Evolutionary conservation across 164 flowering plant genomes (phyloP), one percentile per base, ranked within the genome.

Genomic region (Piper longum): DNA sequence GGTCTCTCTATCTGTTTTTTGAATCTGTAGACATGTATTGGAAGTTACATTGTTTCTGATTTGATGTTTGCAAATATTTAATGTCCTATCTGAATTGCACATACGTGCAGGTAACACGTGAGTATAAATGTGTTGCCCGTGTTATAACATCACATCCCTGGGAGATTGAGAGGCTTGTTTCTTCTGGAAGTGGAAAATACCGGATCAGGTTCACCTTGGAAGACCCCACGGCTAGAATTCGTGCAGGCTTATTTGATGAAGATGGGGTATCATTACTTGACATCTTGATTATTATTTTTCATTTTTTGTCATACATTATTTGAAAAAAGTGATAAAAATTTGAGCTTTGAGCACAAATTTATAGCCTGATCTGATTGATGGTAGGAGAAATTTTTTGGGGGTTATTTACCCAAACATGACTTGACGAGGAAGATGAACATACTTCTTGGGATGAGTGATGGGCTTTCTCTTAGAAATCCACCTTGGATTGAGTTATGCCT

Each of bases 121-220:
- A 80, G 77, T 85, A 81, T 73, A 82, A 69, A 70, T 84, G 84
- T 64, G 76, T 82, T 2, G 88, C 81, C 63, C 81, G 88, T 36
- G 83, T 80, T 16, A 80, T 83, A 44, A 80, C 84, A n/a, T 40
- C 67, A 17, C 59, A 63, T 60, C 91, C 95, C 59, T 80, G 79
- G 73, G 60, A 18, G 11, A 75, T 64, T 19, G 80, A 80, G 64
- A 75, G 76, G 60, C 77, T 87, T 66, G 63, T 67, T 57, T 71
- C 79, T 64, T 76, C 66, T 26, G 26, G 18, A 26, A 44, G 16
- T 3, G 54, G 44, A 11, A 48, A 40, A 16, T 62, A 68, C 43
- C 40, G 57, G 56, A 57, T 68, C n/a, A 57, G 63, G 19, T 68
- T 68, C 8, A 68, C 66, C 2, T 41, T 68, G 5, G 62, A 68